Percentiles rank a stretch among this genome's conserved stretches.
Conservation (phyloP, 805 yeast genomes). For the Ogataea wickerhamii region DNA sequence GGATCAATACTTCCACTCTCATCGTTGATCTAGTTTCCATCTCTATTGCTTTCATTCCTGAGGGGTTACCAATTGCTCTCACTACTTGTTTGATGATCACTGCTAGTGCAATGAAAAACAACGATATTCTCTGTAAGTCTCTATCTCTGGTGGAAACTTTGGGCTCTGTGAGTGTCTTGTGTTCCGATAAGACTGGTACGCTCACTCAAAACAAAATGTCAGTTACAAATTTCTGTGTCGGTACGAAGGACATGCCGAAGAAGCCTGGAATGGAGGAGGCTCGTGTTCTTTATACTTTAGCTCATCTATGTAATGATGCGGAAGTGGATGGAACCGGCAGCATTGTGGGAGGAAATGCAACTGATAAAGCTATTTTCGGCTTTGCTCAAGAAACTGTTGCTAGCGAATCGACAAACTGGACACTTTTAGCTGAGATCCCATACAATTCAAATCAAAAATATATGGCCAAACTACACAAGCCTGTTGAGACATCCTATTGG, state of each 20-base stretch:
- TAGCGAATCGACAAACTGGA: constrained; percentile 20
- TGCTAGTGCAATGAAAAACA: constrained; percentile 43
- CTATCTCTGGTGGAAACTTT: constrained; percentile 49
- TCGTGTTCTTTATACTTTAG: constrained; percentile 19
- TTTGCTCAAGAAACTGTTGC: constrained; percentile 29
- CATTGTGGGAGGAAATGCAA: constrained; percentile 42
- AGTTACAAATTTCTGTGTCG: constrained; percentile 31
- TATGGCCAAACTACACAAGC: constrained; percentile 25
- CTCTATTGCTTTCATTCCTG: constrained; percentile 49
- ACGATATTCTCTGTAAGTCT: constrained; percentile 43
- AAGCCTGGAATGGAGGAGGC: constrained; percentile 28
- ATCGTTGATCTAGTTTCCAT: constrained; percentile 43
- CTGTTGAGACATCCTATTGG: constrained; percentile 23
- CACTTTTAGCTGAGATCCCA: constrained; percentile 30
- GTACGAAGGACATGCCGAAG: constrained; percentile 17
- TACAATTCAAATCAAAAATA: constrained; percentile 47
- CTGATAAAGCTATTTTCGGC: constrained; percentile 42
- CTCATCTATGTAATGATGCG: constrained; percentile 32
- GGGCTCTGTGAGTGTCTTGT: constrained; percentile 56
- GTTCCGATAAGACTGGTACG: constrained; percentile 79
- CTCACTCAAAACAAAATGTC: constrained; percentile 54
- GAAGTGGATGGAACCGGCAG: constrained; percentile 24
- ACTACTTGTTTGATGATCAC: constrained; percentile 48
- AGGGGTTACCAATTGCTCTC: constrained; percentile 49
- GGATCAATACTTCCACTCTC: constrained; percentile 40